phyloP scores from a whole-genome alignment of 768 basidiomycete species.

The Zangia roseola region DNA sequence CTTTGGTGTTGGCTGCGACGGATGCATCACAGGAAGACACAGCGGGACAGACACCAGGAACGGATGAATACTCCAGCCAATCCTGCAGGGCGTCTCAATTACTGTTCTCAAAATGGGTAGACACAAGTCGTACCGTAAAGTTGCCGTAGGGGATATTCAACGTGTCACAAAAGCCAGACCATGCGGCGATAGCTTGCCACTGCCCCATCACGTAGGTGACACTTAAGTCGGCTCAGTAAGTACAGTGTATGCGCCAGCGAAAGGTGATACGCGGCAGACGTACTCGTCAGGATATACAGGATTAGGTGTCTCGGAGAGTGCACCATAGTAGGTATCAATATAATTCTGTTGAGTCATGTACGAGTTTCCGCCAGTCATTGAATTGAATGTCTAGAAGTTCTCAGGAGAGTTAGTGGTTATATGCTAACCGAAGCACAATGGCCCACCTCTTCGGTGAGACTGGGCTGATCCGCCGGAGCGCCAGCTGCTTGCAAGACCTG shows the following conservation, averaged over 20 bases:
- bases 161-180: constrained; percentile 22
- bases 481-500: constrained; percentile 2
- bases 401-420: not conserved
- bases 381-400: constrained; percentile 12
- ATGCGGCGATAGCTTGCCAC: constrained; percentile 22
- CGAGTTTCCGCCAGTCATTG: constrained; percentile 19
- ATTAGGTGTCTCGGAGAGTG: constrained; percentile 17
- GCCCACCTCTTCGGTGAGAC: constrained; percentile 15
- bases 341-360: constrained; percentile 24
- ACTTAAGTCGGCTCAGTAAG: constrained; percentile 6
- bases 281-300: constrained; percentile 19
- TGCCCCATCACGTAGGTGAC: constrained; percentile 4
- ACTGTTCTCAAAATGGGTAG: not conserved
- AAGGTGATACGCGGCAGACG: not conserved
- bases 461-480: constrained; percentile 18
- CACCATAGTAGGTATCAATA: constrained; percentile 21
- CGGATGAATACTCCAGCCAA: constrained; percentile 22
- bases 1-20: not conserved
- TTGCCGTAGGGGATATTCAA: constrained; percentile 21
- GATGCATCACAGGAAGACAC: constrained; percentile 10
- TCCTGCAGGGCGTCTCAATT: too few relatives aligned
- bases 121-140: constrained; percentile 10
- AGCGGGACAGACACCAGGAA: constrained; percentile 20
- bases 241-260: not conserved
- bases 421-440: not conserved